Evolutionary conservation across 495 filamentous ascomycete genomes (phyloP), one percentile per base, ranked within the genome.

Genomic region (Daldinia childiae): DNA sequence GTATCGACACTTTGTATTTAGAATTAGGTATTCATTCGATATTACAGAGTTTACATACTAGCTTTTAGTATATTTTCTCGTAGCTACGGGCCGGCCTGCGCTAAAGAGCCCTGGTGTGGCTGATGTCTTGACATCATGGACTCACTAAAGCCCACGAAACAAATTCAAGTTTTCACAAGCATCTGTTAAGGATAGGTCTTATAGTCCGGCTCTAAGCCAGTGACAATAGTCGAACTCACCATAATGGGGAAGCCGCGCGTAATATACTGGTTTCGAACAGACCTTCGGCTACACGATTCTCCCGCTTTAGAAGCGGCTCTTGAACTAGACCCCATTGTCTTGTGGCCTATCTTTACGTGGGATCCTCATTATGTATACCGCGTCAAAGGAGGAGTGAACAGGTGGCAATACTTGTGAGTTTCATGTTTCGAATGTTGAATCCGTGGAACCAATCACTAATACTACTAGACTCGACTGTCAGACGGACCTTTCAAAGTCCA

Each of bases 191-290:
- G 4, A 34, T 38, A 51, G 14, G 64, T 21, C 8, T 48, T 48
- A 11, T 21, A 4, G 43, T 24, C 9, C 8, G 11, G 9, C 19
- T 48, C 17, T 21, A 48, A 48, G 43, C 19, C 43, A 21, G 19
- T 12, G 19, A 24, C 14, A 24, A 21, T 12, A 48, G 19, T 8
- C 8, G 15, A 15, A 29, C 12, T 32, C 57, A n/a, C 59, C 56
- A 59, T 30, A 60, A 80, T 79, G 79, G 59, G 70, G 4, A 80
- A 82, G 61, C 81, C 85, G 36, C 80, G 89, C 50, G 89, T 92
- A 3, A 82, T 92, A n/a, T 92, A 90, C 75, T 92, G 90, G 90
- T 91, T 91, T 67, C 85, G 90, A 59, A 92, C 90, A 11, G 90
- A 92, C 75, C 81, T 92, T 9, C 87, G 90, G 17, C 83, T 92